phyloP scores from a whole-genome alignment of 805 yeast genomes.

The Nematodospora valgi region DNA sequence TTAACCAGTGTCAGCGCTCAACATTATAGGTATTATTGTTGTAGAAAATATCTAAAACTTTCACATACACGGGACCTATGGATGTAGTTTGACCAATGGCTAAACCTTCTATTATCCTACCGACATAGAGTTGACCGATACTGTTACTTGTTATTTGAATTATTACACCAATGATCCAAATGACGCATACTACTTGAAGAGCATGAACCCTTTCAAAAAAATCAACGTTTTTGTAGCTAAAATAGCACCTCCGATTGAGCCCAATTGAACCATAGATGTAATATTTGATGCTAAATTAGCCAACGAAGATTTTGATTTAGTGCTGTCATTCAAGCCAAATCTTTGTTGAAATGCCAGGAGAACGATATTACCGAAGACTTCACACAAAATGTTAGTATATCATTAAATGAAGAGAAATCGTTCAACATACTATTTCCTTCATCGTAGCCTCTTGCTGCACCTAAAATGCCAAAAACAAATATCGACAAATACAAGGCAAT shows the following conservation, averaged over 20 bases:
- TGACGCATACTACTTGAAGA: slow-evolving; percentile 36
- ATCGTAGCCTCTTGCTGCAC: slow-evolving; percentile 54
- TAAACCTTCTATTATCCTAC: slow-evolving; percentile 50
- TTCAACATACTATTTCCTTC: slow-evolving; percentile 37
- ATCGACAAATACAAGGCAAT: slow-evolving; percentile 39
- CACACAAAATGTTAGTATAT: slow-evolving; percentile 10
- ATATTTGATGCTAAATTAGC: slow-evolving; percentile 50
- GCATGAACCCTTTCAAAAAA: slow-evolving; percentile 47
- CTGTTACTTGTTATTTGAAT: slow-evolving; percentile 43
- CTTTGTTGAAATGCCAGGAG: slow-evolving; percentile 38
- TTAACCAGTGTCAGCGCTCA: too few species aligned
- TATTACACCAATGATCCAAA: slow-evolving; percentile 44
- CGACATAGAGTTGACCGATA: slow-evolving; percentile 50
- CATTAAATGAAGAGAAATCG: background rate
- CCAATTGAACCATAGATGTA: slow-evolving; percentile 55
- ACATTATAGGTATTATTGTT: background rate
- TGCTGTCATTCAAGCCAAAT: slow-evolving; percentile 40
- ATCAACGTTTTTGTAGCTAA: slow-evolving; percentile 33
- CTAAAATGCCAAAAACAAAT: slow-evolving; percentile 49
- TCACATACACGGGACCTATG: slow-evolving; percentile 41
- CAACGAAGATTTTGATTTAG: slow-evolving; percentile 25
- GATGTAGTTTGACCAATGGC: slow-evolving; percentile 54
- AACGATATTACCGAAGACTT: slow-evolving; percentile 41
- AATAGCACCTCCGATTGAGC: slow-evolving; percentile 52
- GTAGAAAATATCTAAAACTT: background rate